phyloP scores from a whole-genome alignment of 1,284 basidiomycete genomes.

The Austroboletus novae-zelandiae region DNA sequence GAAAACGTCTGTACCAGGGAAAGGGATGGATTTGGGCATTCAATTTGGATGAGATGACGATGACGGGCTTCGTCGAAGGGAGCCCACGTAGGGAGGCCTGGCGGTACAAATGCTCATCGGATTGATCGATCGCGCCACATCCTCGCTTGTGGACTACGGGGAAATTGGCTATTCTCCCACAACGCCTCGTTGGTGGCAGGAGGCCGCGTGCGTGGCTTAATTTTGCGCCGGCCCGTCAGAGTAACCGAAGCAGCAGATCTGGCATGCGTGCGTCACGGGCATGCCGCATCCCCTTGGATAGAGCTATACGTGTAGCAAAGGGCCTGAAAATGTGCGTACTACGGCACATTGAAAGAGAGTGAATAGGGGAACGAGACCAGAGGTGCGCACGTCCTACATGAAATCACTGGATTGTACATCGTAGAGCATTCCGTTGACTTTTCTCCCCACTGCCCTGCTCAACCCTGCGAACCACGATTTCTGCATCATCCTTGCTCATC shows the following conservation, averaged over 20 bases:
- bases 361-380: constrained; percentile 4
- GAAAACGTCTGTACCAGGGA: not conserved
- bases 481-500: constrained; percentile 26
- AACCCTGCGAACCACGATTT: constrained; percentile 17
- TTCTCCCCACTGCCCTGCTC: constrained; percentile 9
- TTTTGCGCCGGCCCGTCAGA: constrained; percentile 1
- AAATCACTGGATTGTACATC: constrained; percentile 22
- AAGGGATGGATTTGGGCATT: not conserved
- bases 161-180: constrained; percentile 2
- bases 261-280: not conserved
- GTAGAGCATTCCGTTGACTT: constrained; percentile 2
- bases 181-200: constrained; percentile 21
- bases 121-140: constrained; percentile 14
- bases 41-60: constrained; percentile 7
- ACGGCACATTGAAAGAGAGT: not conserved
- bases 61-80: not conserved
- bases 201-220: constrained; percentile 7
- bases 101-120: not conserved
- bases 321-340: not conserved
- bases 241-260: not conserved
- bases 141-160: not conserved
- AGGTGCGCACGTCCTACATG: constrained; percentile 8
- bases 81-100: not conserved
- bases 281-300: not conserved
- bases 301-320: not conserved